Evolutionary conservation across 202 grass and related monocot genomes (phyloP).

Genomic region (Zizania palustris): DNA sequence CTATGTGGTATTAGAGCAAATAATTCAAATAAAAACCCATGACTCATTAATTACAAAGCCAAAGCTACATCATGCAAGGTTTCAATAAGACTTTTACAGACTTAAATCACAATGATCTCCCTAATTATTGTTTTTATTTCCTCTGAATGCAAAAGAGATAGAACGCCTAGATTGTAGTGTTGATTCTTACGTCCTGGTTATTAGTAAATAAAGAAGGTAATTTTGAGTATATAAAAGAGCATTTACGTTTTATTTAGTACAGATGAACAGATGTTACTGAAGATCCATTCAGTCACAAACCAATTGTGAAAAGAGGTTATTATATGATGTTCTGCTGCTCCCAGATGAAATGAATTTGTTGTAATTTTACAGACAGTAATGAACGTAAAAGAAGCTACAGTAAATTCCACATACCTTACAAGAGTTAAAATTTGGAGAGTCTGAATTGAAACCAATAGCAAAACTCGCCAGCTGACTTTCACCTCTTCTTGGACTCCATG

Average conservation of each 20-base stretch:
- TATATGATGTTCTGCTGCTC: background rate
- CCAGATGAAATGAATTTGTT: constrained; percentile 13
- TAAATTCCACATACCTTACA: constrained; percentile 62
- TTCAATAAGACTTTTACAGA: background rate
- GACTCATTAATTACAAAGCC: background rate
- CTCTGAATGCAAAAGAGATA: constrained; percentile 22
- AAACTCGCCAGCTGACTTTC: constrained; percentile 73
- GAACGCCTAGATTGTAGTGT: background rate
- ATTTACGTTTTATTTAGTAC: constrained; percentile 10
- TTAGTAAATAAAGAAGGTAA: constrained; percentile 8
- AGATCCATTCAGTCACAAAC: background rate
- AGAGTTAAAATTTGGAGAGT: constrained; percentile 75
- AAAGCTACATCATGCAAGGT: constrained; percentile 30
- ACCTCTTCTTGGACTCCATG: constrained; percentile 74
- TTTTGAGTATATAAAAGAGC: constrained; percentile 6
- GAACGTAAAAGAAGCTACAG: constrained; percentile 3
- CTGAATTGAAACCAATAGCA: constrained; percentile 91
- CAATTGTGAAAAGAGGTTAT: background rate
- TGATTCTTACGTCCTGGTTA: constrained; percentile 9
- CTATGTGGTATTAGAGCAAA: too few relatives aligned
- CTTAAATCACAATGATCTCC: background rate
- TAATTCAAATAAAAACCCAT: background rate
- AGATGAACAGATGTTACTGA: background rate
- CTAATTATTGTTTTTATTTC: constrained; percentile 20
- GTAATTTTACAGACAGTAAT: background rate